A percentile compares a stretch with the other conserved stretches of the same genome.
phyloP scores from a whole-genome alignment of 78 protist species.

The Dictyostelium firmibasis region DNA sequence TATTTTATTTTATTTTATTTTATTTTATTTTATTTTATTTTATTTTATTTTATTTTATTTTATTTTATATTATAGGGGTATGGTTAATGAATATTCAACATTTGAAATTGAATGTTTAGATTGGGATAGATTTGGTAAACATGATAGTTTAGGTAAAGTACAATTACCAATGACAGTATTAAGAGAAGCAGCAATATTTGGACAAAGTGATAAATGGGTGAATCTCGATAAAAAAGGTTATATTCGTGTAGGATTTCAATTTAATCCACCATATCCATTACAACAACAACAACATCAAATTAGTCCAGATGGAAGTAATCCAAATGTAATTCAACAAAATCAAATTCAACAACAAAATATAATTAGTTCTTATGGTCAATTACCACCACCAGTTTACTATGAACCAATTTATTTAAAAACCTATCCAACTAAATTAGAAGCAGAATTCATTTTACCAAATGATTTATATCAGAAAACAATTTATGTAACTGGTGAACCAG shows the following conservation, averaged over 20 bases:
- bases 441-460: slow-evolving; percentile 2
- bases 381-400: slow-evolving; percentile 47
- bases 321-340: neutral
- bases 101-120: slow-evolving; percentile 24
- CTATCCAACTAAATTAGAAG: neutral
- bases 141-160: neutral
- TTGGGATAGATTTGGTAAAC: slow-evolving; percentile 35
- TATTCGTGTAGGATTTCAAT: slow-evolving; percentile 16
- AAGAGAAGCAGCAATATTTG: neutral
- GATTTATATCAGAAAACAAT: neutral
- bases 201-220: slow-evolving; percentile 29
- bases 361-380: neutral
- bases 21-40: neutral
- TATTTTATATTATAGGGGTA: neutral
- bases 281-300: neutral
- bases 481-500: neutral
- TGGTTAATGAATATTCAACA: neutral
- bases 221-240: slow-evolving; percentile 25
- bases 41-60: neutral
- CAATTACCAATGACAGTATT: neutral
- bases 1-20: neutral
- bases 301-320: neutral
- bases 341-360: neutral
- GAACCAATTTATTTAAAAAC: slow-evolving; percentile 2
- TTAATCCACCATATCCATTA: slow-evolving; percentile 26